Percentiles rank a stretch among this genome's conserved stretches.
phyloP scores from a whole-genome alignment of 164 flowering plant species.

The Stephania japonica region DNA sequence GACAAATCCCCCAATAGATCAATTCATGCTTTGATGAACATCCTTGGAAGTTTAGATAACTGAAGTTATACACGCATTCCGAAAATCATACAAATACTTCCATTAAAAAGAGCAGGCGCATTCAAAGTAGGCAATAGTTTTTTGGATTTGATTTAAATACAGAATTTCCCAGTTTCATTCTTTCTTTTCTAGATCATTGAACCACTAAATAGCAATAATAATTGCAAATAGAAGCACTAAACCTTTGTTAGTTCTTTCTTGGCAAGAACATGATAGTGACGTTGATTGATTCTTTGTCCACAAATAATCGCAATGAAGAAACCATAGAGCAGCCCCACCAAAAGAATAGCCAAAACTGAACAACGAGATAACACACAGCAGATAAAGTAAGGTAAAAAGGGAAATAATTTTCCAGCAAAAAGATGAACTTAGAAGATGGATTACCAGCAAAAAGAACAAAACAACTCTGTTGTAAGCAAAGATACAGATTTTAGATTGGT shows the following conservation, averaged over 20 bases:
- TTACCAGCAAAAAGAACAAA: no score
- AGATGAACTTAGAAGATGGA: no score
- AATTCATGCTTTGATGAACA: no score
- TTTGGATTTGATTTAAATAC: background rate
- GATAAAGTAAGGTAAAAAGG: conserved; percentile 7
- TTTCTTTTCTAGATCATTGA: background rate
- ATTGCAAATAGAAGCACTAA: conserved; percentile 7
- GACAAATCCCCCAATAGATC: no score
- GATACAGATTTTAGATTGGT: no score
- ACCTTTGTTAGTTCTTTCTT: conserved; percentile 99
- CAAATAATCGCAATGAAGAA: conserved; percentile 97
- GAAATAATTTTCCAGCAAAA: conserved; percentile 2
- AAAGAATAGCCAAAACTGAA: conserved; percentile 79
- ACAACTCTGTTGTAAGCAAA: no score
- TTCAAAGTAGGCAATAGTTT: background rate
- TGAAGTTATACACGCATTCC: no score
- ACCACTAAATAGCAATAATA: background rate
- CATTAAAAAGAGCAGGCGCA: no score
- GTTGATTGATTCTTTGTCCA: conserved; percentile 93
- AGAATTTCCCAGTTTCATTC: background rate
- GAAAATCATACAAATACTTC: no score
- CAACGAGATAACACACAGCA: conserved; percentile 4
- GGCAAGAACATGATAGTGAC: conserved; percentile 94
- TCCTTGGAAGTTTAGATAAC: no score
- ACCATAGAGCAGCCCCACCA: conserved; percentile 97